Evolutionary conservation across 2,329 filamentous ascomycete species (phyloP).

Genomic region (Amauroascus verrucosus): DNA sequence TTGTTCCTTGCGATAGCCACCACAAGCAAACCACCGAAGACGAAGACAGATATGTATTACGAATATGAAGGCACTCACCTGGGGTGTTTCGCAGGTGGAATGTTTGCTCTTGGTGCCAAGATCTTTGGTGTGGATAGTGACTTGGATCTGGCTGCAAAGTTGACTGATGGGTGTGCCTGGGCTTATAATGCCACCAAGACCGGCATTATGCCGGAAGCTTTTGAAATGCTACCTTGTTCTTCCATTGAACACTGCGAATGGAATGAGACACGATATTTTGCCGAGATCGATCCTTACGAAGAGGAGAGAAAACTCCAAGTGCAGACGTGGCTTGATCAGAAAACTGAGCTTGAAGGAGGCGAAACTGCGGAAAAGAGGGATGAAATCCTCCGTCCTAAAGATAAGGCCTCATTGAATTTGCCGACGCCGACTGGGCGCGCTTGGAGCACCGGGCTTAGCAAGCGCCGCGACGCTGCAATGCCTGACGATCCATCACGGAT

Average conservation of each 20-base stretch:
- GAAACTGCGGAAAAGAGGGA: slow-evolving; percentile 34
- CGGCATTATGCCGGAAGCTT: slow-evolving; percentile 47
- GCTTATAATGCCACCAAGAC: slow-evolving; percentile 41
- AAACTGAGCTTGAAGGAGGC: slow-evolving; percentile 29
- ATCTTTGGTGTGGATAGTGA: slow-evolving; percentile 43
- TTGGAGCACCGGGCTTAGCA: slow-evolving; percentile 10
- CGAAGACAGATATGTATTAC: slow-evolving; percentile 23
- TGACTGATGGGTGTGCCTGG: slow-evolving; percentile 49
- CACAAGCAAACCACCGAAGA: slow-evolving; percentile 41
- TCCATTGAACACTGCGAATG: slow-evolving; percentile 14
- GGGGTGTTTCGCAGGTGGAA: slow-evolving; percentile 47
- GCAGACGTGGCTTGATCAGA: slow-evolving; percentile 13
- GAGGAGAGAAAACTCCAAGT: slow-evolving; percentile 10
- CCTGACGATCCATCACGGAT: slow-evolving; percentile 7
- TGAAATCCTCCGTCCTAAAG: slow-evolving; percentile 24
- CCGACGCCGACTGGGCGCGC: background rate
- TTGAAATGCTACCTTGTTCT: slow-evolving; percentile 35
- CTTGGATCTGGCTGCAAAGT: slow-evolving; percentile 39
- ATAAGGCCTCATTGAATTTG: background rate
- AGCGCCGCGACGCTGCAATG: slow-evolving; percentile 5
- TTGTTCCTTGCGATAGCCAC: slow-evolving; percentile 51
- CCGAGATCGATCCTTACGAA: slow-evolving; percentile 14
- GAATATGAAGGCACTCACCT: slow-evolving; percentile 42
- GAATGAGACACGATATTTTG: slow-evolving; percentile 17
- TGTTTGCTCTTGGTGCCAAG: slow-evolving; percentile 45